Conservation (phyloP, 352 stramenopile genomes). For the Aphanomyces astaci region DNA sequence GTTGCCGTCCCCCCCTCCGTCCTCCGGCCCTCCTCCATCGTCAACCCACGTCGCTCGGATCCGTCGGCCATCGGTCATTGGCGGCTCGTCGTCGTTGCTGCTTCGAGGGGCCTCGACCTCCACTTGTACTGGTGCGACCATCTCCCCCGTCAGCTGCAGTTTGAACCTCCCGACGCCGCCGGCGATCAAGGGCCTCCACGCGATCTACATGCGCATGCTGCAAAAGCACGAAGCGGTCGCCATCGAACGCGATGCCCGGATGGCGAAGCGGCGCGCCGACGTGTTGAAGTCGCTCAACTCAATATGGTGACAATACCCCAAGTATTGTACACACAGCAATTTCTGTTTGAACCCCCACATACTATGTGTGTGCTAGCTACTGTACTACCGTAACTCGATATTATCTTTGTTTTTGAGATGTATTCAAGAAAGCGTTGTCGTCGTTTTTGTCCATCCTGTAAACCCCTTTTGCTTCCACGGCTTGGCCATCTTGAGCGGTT, state of each 20-base stretch:
- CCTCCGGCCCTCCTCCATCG: neutral
- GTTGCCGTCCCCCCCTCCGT: neutral
- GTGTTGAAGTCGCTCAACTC: conserved; percentile 19
- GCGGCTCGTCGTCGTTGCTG: neutral
- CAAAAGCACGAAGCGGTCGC: neutral
- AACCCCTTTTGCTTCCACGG: conserved; percentile 18
- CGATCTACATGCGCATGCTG: neutral
- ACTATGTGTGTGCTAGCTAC: no score
- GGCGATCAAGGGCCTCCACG: neutral
- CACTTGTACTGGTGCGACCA: neutral
- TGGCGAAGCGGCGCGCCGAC: conserved; percentile 6
- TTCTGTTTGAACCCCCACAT: no score
- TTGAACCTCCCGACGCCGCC: neutral
- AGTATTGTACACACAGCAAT: no score
- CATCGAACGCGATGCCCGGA: conserved; percentile 1
- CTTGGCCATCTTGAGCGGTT: conserved; percentile 17
- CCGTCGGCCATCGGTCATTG: neutral
- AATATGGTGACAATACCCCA: neutral
- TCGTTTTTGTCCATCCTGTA: neutral
- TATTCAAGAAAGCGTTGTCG: no score
- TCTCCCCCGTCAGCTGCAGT: neutral
- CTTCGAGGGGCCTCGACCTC: neutral
- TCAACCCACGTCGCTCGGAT: neutral
- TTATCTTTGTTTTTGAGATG: no score
- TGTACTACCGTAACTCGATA: no score